Percentiles rank a stretch among this genome's conserved stretches.
Evolutionary conservation across 2,329 filamentous ascomycete species (phyloP).

Genomic region (Neonectria neomacrospora): DNA sequence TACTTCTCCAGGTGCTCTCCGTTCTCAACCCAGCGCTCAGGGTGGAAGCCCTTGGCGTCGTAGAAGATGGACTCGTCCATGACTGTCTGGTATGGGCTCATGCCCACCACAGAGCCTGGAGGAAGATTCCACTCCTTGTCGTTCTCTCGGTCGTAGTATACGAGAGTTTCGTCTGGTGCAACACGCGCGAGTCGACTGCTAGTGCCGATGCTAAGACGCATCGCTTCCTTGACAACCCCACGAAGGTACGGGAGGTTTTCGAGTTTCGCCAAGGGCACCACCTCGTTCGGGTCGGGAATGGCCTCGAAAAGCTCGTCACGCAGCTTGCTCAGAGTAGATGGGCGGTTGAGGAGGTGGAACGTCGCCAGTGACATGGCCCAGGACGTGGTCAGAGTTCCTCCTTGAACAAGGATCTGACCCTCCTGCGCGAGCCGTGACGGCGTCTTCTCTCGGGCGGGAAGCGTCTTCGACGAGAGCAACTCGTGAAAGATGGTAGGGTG

Average conservation of each 20-base stretch:
- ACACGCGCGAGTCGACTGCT: slow-evolving; percentile 61
- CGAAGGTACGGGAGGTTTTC: slow-evolving; percentile 57
- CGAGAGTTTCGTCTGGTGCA: slow-evolving; percentile 52
- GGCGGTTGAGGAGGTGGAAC: slow-evolving; percentile 51
- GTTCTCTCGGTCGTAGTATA: slow-evolving; percentile 44
- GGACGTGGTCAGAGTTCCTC: slow-evolving; percentile 55
- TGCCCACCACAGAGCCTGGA: slow-evolving; percentile 50
- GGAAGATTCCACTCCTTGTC: slow-evolving; percentile 47
- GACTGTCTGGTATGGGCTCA: slow-evolving; percentile 52
- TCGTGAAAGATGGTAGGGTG: slow-evolving; percentile 52
- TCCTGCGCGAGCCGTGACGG: slow-evolving; percentile 51
- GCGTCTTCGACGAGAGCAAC: slow-evolving; percentile 46
- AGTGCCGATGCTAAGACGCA: slow-evolving; percentile 60
- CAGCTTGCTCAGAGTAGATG: slow-evolving; percentile 45
- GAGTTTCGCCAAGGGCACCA: slow-evolving; percentile 44
- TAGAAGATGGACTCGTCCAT: slow-evolving; percentile 49
- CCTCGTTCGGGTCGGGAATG: slow-evolving; percentile 47
- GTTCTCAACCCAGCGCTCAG: slow-evolving; percentile 52
- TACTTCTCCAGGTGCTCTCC: slow-evolving; percentile 49
- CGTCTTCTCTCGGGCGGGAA: slow-evolving; percentile 50
- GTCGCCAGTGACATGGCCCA: slow-evolving; percentile 50
- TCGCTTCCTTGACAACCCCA: slow-evolving; percentile 62
- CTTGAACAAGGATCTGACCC: slow-evolving; percentile 52
- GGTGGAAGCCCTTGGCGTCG: slow-evolving; percentile 48
- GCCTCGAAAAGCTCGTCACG: slow-evolving; percentile 51